Conservation (phyloP, 2,329 filamentous ascomycete species). For the Pyrenophora graminea region DNA sequence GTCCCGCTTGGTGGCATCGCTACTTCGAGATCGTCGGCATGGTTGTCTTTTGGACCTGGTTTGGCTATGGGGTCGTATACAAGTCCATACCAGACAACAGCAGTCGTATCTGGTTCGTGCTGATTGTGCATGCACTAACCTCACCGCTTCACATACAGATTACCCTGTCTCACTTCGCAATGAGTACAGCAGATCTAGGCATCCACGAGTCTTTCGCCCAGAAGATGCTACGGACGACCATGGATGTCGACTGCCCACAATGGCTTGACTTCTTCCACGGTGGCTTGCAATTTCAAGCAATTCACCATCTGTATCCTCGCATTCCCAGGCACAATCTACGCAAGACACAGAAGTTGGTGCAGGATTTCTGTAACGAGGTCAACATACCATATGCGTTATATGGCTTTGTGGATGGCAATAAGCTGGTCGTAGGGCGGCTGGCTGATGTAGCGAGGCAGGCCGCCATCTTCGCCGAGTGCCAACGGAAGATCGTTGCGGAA, state of each 20-base stretch:
- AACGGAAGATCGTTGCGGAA: conserved; percentile 47
- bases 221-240: conserved; percentile 71
- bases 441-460: conserved; percentile 66
- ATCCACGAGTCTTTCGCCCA: conserved; percentile 69
- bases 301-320: conserved; percentile 72
- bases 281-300: conserved; percentile 72
- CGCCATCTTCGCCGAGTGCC: conserved; percentile 62
- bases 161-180: conserved; percentile 73
- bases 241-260: conserved; percentile 73
- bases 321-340: conserved; percentile 71
- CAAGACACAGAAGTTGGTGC: conserved; percentile 62
- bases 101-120: conserved; percentile 63
- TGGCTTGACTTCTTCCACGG: conserved; percentile 76
- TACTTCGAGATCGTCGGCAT: conserved; percentile 68
- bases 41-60: conserved; percentile 68
- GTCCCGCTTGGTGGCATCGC: conserved; percentile 69
- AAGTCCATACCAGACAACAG: conserved; percentile 62
- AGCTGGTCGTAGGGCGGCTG: conserved; percentile 58
- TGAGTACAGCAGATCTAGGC: conserved; percentile 69
- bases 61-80: conserved; percentile 68
- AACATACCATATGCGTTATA: conserved; percentile 66
- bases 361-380: conserved; percentile 67
- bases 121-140: conserved; percentile 67
- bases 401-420: conserved; percentile 66
- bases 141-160: conserved; percentile 74